Base-by-base conservation (phyloP, 805 yeast species). In the Kazachstania psychrophila region DNA sequence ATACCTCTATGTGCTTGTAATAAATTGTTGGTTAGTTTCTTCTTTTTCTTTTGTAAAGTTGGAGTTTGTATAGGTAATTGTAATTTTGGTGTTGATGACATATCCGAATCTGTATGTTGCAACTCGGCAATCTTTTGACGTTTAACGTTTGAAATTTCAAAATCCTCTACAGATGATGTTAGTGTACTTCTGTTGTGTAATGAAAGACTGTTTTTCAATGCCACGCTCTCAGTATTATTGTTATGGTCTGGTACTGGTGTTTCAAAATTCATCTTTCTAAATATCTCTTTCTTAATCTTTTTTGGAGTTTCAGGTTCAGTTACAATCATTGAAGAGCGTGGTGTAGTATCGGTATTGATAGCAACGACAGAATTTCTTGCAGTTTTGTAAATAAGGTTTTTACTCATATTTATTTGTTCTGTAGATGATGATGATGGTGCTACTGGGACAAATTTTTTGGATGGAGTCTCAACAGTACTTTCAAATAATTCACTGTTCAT, bases 401-500 rank as follows among this genome's bases (percentile, higher is more conserved):
- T 14, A 13, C 14, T 17, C 16, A 22, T 28, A 22, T 12, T 25
- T 3, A 37, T 16, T 19, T 18, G 26, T 26, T 42, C 46, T 12
- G 54, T 49, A 13, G 41, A 37, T 15, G 54, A 51, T 5, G 54
- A 47, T 14, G 30, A 37, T 13, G 33, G 36, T 6, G 13, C 16
- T 2, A 46, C 41, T 5, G 37, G 36, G 12, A 44, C 34, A 23
- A 45, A 27, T 23, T 31, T 36, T 30, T 37, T 48, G 9, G 40
- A 25, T 3, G 57, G 55, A 2, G 55, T 51, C 16, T 37, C 39
- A 11, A 38, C 27, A 10, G 31, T 33, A 27, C 30, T 31, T 31
- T 40, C 38, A 36, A 54, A 47, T 25, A 42, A 47, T 10, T 44
- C 54, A 37, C 48, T 46, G 5, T 36, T 40, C 3, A 49, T 39